phyloP scores from a whole-genome alignment of 1,139 yeast species.

The Suhomyces ambrosiae region DNA sequence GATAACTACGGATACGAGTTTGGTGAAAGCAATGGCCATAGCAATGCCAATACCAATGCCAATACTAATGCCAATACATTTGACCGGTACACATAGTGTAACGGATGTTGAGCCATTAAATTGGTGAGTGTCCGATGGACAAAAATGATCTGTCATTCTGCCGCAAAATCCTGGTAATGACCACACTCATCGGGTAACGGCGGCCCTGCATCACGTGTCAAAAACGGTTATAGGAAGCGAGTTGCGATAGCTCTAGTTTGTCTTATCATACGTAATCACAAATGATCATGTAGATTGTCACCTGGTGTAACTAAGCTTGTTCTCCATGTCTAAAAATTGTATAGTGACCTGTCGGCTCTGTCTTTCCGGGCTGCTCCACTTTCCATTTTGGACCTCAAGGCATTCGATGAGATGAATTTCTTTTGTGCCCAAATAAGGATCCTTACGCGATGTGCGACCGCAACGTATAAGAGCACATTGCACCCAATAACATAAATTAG shows the following conservation, averaged over 20 bases:
- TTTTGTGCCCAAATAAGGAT: slow-evolving; percentile 2
- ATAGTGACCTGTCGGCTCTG: background rate
- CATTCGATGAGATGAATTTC: slow-evolving; percentile 7
- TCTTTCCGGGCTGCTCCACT: background rate
- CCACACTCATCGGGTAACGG: slow-evolving; percentile 6
- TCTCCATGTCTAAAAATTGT: background rate
- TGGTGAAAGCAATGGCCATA: no score
- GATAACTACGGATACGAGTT: background rate
- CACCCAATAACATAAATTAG: background rate
- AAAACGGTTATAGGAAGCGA: slow-evolving; percentile 4
- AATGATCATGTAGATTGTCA: background rate
- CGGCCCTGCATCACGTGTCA: slow-evolving; percentile 6
- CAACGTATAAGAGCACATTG: background rate
- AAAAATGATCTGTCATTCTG: background rate
- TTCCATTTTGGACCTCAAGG: slow-evolving; percentile 1
- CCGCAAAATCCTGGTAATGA: no score
- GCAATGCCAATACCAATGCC: no score
- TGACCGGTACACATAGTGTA: background rate
- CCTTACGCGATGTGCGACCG: slow-evolving; percentile 1
- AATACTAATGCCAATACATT: background rate
- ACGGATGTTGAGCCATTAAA: no score
- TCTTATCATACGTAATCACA: background rate
- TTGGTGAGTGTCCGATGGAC: background rate
- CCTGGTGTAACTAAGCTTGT: no score
- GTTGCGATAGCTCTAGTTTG: background rate